Evolutionary conservation across 176 grass and related monocot genomes (phyloP).

Genomic region (Carex scoparia): DNA sequence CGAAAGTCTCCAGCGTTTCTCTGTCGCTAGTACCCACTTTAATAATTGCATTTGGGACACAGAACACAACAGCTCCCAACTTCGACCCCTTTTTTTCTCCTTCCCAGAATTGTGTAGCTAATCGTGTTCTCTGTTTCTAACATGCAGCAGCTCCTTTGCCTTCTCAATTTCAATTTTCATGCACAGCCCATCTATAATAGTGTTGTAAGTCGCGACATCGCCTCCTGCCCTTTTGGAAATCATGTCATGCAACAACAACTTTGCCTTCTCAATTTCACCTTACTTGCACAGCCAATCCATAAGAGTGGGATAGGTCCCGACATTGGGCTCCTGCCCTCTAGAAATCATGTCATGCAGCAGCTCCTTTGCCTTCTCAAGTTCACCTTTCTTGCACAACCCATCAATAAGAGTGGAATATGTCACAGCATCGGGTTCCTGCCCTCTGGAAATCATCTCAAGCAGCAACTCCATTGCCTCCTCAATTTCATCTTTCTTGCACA

Average conservation of each 20-base stretch:
- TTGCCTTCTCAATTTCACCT: slow-evolving; percentile 5
- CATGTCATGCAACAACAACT: not conserved
- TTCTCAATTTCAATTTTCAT: too few species aligned
- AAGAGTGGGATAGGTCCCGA: not conserved
- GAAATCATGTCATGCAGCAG: not conserved
- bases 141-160: too few species aligned
- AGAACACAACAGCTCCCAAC: too few species aligned
- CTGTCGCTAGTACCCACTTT: too few species aligned
- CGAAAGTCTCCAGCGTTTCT: too few species aligned
- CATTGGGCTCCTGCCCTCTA: not conserved
- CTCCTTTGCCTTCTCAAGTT: not conserved
- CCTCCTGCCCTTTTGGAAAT: not conserved
- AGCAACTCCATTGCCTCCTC: not conserved
- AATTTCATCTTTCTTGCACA: not conserved
- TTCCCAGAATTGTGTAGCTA: too few species aligned
- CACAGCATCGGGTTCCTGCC: not conserved
- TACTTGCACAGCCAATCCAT: not conserved
- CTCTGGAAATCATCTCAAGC: not conserved
- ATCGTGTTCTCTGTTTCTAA: too few species aligned
- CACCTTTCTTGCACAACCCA: slow-evolving; percentile 2
- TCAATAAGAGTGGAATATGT: not conserved
- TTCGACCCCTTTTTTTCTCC: too few species aligned
- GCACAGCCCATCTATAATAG: too few species aligned
- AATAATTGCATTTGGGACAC: too few species aligned
- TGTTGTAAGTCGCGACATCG: too few species aligned